Conservation (phyloP, 495 filamentous ascomycete genomes). For the Aeminium ludgeri region DNA sequence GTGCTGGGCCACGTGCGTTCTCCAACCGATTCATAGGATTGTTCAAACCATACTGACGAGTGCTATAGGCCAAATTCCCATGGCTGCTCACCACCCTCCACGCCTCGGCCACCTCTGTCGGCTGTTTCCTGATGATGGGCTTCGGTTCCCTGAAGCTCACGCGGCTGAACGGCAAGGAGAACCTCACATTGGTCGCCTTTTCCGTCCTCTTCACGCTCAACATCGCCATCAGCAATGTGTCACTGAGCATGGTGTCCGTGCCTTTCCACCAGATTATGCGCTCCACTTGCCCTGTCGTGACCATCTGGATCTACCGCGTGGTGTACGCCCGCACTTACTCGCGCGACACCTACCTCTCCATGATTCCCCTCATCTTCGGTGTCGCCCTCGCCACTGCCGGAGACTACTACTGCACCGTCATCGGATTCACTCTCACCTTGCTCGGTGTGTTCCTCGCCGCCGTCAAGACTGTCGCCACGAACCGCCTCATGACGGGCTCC, state of each 20-base stretch:
- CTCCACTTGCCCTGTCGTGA: slow-evolving; percentile 37
- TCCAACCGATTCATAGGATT: neutral
- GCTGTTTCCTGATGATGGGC: slow-evolving; percentile 32
- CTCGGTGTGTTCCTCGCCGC: slow-evolving; percentile 37
- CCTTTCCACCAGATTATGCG: slow-evolving; percentile 45
- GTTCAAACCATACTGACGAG: slow-evolving; percentile 1
- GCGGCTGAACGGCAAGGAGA: slow-evolving; percentile 29
- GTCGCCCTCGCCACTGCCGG: slow-evolving; percentile 38
- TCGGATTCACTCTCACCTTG: slow-evolving; percentile 36
- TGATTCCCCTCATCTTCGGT: slow-evolving; percentile 40
- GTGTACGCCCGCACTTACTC: slow-evolving; percentile 32
- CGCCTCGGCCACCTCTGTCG: slow-evolving; percentile 32
- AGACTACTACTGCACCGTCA: slow-evolving; percentile 38
- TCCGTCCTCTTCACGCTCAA: slow-evolving; percentile 42
- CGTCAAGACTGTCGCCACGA: slow-evolving; percentile 40
- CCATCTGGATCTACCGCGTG: slow-evolving; percentile 37
- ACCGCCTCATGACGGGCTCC: slow-evolving; percentile 37
- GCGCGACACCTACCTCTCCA: slow-evolving; percentile 34
- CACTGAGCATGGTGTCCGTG: slow-evolving; percentile 38
- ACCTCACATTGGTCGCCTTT: slow-evolving; percentile 32
- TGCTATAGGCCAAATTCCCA: slow-evolving; percentile 34
- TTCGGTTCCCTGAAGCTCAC: slow-evolving; percentile 32
- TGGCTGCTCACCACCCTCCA: slow-evolving; percentile 41
- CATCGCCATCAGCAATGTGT: slow-evolving; percentile 41
- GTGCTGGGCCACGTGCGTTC: slow-evolving; percentile 32